Evolutionary conservation across 1,139 yeast genomes (phyloP), one percentile per base, ranked within the genome.

Genomic region (Pichia sp.): DNA sequence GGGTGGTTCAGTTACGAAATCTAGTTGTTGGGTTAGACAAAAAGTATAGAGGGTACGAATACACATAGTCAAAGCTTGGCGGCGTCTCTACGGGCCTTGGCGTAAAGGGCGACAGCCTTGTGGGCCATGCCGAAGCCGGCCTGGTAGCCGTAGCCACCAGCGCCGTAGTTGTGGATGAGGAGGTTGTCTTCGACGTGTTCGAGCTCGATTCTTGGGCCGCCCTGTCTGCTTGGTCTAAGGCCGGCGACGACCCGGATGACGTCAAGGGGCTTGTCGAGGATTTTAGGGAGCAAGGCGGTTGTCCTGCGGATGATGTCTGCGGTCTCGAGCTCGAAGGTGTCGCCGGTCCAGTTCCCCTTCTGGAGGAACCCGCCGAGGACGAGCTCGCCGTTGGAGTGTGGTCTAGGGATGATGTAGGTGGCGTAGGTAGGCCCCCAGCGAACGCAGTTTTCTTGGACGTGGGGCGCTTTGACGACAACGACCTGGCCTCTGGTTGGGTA

Each of bases 141-240:
- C 69, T 85, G 92, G 69, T 81, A 86, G 1, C 95, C 95, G 55
- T 85, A 81, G 0, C 95, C 95, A 45, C 84, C 77, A 8, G 91
- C 89, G 33, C 95, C 95, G 64, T 85, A 85, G 67, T 85, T 84
- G 64, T 85, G 91, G 16, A 85, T 71, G 20, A 82, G 60, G 1
- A 72, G 56, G 49, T 73, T 72, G 8, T 69, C 73, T 20, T 73
- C 75, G 14, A 74, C 62, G 2, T 55, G 58, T 60, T 81, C 83
- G 46, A 68, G 67, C 64, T 84, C 90, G 48, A 86, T 78, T 55
- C 91, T 75, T 2, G 75, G 80, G 4, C 92, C 92, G 12, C 88
- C 90, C 48, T 78, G 73, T 67, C 92, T 78, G 48, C 83, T 75
- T 4, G 93, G 93, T 61, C 93, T 76, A 50, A 84, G 73, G 0